Percentiles rank a stretch among this genome's conserved stretches.
Evolutionary conservation across 805 yeast genomes (phyloP).

Genomic region (Hermanozyma aechmeae): DNA sequence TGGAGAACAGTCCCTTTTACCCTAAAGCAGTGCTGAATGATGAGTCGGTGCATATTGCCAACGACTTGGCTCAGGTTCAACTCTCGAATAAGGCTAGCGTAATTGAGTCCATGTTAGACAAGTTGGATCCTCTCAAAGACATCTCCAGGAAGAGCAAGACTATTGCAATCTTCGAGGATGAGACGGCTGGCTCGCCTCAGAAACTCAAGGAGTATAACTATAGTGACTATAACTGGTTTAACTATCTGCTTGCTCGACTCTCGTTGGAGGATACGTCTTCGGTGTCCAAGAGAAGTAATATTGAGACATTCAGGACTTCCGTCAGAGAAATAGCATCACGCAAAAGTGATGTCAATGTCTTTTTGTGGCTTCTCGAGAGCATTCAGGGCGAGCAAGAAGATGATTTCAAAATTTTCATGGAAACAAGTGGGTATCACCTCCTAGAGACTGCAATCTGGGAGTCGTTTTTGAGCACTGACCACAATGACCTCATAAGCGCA

Average conservation of each 20-base stretch:
- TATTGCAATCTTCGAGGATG: slow-evolving; percentile 32
- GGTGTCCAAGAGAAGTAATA: slow-evolving; percentile 6
- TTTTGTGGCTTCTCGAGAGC: slow-evolving; percentile 9
- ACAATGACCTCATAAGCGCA: slow-evolving; percentile 16
- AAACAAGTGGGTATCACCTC: slow-evolving; percentile 6
- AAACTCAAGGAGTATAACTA: slow-evolving; percentile 22
- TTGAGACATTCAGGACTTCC: slow-evolving; percentile 11
- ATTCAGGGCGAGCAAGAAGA: slow-evolving; percentile 8
- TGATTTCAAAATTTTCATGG: slow-evolving; percentile 10
- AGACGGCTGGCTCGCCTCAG: slow-evolving; percentile 24
- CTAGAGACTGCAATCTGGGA: slow-evolving; percentile 14
- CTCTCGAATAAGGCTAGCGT: slow-evolving; percentile 10
- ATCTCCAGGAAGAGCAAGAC: slow-evolving; percentile 25
- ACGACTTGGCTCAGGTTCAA: slow-evolving; percentile 11
- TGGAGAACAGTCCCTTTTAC: too few species aligned
- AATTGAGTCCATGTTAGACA: slow-evolving; percentile 28
- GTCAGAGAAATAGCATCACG: slow-evolving; percentile 6
- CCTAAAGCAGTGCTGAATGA: too few species aligned
- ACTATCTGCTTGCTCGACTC: slow-evolving; percentile 22
- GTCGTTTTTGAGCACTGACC: slow-evolving; percentile 6
- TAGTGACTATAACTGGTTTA: slow-evolving; percentile 29
- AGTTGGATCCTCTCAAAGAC: slow-evolving; percentile 31
- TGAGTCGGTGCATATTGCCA: slow-evolving; percentile 3
- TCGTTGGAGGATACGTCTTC: slow-evolving; percentile 6
- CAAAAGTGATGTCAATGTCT: slow-evolving; percentile 5